Conservation (phyloP, 768 basidiomycete species). For the Hygrocybe coccinea region DNA sequence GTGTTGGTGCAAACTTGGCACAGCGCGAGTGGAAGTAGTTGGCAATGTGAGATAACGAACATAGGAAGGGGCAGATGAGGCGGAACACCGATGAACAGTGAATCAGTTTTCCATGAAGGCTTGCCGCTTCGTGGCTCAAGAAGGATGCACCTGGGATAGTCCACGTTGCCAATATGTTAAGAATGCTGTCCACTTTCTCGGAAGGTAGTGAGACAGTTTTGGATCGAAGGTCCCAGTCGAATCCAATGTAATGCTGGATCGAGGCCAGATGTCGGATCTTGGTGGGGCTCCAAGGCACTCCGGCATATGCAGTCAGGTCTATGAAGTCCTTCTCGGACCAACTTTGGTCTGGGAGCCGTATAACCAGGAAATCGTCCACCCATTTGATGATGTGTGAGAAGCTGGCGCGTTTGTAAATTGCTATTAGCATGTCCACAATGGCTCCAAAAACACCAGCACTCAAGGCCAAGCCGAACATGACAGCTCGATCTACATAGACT, state of each 20-base stretch:
- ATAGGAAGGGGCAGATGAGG: constrained; percentile 24
- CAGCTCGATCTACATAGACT: too few species aligned
- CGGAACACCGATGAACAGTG: constrained; percentile 27
- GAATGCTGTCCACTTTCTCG: neutral
- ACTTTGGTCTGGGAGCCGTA: constrained; percentile 18
- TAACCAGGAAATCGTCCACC: constrained; percentile 37
- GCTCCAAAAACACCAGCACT: constrained; percentile 30
- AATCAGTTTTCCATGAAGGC: constrained; percentile 30
- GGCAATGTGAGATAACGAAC: constrained; percentile 18
- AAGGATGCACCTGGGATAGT: too few species aligned
- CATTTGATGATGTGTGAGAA: constrained; percentile 29
- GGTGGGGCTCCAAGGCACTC: too few species aligned
- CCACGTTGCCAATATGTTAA: neutral
- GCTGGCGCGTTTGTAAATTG: constrained; percentile 22
- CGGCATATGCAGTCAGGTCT: too few species aligned
- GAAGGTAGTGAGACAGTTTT: neutral
- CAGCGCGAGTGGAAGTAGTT: constrained; percentile 15
- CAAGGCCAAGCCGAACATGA: too few species aligned
- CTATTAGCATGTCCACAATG: constrained; percentile 32
- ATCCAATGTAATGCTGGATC: neutral
- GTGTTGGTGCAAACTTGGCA: too few species aligned
- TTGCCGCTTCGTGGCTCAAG: constrained; percentile 15
- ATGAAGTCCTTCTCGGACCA: constrained; percentile 27
- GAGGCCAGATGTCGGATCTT: constrained; percentile 21
- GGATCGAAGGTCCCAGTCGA: neutral